A percentile compares a stretch with the other conserved stretches of the same genome.
Evolutionary conservation across 2,329 filamentous ascomycete species (phyloP).

Genomic region (Aphanocladium album): DNA sequence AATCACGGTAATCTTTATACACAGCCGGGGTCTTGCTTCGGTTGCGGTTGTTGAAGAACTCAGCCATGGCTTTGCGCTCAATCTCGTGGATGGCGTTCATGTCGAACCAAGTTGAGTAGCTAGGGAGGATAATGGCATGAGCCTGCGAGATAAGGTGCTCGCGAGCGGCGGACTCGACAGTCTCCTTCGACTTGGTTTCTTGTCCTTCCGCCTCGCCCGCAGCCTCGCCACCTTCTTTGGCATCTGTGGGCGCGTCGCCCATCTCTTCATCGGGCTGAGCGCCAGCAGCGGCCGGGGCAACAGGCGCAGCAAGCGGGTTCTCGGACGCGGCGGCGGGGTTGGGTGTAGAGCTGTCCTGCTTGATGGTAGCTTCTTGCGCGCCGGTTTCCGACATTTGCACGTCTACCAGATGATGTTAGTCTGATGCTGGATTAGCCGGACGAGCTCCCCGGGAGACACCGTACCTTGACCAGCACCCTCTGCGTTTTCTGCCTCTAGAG

Average conservation of each 20-base stretch:
- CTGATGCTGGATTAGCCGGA: not conserved
- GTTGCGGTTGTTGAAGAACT: conserved; percentile 98
- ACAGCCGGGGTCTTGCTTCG: conserved; percentile 95
- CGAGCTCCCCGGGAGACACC: conserved; percentile 1
- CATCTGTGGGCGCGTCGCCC: conserved; percentile 58
- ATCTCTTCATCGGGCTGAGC: conserved; percentile 73
- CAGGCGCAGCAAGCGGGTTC: conserved; percentile 65
- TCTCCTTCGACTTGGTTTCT: conserved; percentile 69
- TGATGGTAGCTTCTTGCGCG: conserved; percentile 44
- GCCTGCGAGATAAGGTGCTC: conserved; percentile 91
- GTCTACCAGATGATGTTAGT: conserved; percentile 38
- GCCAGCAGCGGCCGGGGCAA: conserved; percentile 52
- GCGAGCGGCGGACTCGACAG: conserved; percentile 78
- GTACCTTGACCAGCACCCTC: conserved; percentile 44
- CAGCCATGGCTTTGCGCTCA: conserved; percentile 89
- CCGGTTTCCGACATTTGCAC: conserved; percentile 56
- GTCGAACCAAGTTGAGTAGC: conserved; percentile 98
- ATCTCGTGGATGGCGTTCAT: conserved; percentile 89
- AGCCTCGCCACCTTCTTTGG: conserved; percentile 43
- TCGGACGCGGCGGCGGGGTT: conserved; percentile 50
- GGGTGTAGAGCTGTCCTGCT: conserved; percentile 57
- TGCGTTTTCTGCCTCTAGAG: conserved; percentile 41
- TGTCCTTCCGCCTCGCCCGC: conserved; percentile 45
- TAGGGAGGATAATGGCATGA: conserved; percentile 92
- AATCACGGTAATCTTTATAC: conserved; percentile 98